Evolutionary conservation across 129 eudicot genomes (phyloP).

Genomic region (Apium graveolens): DNA sequence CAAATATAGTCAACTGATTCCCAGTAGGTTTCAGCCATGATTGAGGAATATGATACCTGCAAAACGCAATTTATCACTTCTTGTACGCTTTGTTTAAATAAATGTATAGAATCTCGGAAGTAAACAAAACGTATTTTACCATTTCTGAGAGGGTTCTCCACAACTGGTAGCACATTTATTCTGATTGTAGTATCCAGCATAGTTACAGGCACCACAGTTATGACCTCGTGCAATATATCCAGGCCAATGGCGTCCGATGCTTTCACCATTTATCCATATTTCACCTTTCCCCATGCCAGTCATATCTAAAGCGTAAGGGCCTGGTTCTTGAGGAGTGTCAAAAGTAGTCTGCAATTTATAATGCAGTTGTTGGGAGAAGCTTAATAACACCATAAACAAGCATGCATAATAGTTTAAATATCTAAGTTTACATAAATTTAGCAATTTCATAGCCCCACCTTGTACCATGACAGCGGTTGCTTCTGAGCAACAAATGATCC

Average conservation of each 20-base stretch:
- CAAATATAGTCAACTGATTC: slow-evolving; percentile 63
- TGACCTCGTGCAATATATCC: slow-evolving; percentile 49
- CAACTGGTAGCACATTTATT: slow-evolving; percentile 58
- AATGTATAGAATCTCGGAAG: neutral
- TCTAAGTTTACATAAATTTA: neutral
- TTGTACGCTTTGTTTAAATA: neutral
- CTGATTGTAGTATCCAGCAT: slow-evolving; percentile 55
- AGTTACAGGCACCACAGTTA: slow-evolving; percentile 52
- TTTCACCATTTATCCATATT: slow-evolving; percentile 67
- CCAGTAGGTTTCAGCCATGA: slow-evolving; percentile 41
- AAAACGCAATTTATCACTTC: neutral
- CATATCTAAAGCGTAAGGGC: slow-evolving; percentile 54
- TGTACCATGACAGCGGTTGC: slow-evolving; percentile 69
- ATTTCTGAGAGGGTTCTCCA: slow-evolving; percentile 83
- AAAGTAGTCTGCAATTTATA: slow-evolving; percentile 41
- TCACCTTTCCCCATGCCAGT: slow-evolving; percentile 78
- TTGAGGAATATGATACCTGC: slow-evolving; percentile 13
- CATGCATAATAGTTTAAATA: neutral
- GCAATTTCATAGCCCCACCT: slow-evolving; percentile 25
- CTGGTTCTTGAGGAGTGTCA: slow-evolving; percentile 41
- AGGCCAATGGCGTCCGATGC: slow-evolving; percentile 80
- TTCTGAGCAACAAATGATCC: slow-evolving; percentile 47
- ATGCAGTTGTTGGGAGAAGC: neutral
- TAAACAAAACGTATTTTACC: slow-evolving; percentile 23
- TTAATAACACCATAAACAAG: neutral